phyloP scores from a whole-genome alignment of 1,284 basidiomycete species.

The Trichosporon sp. region DNA sequence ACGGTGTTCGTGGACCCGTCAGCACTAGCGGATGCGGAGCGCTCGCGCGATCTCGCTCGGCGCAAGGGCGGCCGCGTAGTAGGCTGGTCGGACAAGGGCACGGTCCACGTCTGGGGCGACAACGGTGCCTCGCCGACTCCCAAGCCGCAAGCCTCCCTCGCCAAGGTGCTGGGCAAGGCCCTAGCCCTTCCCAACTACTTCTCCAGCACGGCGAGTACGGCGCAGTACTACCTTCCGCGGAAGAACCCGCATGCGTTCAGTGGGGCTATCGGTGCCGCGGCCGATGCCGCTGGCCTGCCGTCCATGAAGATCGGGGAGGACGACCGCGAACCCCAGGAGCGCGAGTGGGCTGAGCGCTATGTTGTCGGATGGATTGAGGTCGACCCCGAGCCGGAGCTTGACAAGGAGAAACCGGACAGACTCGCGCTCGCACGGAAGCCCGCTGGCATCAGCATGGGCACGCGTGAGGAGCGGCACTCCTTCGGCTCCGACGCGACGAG shows the following conservation, averaged over 20 bases:
- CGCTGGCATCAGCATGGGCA: constrained; percentile 33
- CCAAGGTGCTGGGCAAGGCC: constrained; percentile 73
- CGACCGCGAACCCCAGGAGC: constrained; percentile 64
- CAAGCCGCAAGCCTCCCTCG: constrained; percentile 61
- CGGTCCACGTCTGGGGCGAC: constrained; percentile 77
- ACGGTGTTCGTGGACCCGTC: constrained; percentile 19
- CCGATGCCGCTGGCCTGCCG: constrained; percentile 53
- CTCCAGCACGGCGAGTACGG: constrained; percentile 88
- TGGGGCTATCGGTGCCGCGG: constrained; percentile 45
- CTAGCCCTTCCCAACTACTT: constrained; percentile 88
- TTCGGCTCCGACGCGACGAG: constrained; percentile 38
- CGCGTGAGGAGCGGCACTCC: constrained; percentile 35
- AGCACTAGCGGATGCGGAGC: constrained; percentile 60
- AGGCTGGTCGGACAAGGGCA: constrained; percentile 89
- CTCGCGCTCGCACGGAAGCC: constrained; percentile 18
- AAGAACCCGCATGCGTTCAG: constrained; percentile 55
- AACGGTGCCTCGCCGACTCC: constrained; percentile 11
- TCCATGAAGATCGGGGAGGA: constrained; percentile 39
- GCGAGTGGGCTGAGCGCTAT: constrained; percentile 71
- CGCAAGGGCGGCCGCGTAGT: constrained; percentile 42
- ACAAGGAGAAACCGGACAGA: constrained; percentile 34
- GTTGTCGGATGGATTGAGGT: constrained; percentile 79
- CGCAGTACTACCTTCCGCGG: constrained; percentile 82
- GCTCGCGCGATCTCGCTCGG: constrained; percentile 64
- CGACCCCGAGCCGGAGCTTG: constrained; percentile 56